Evolutionary conservation across 2,329 filamentous ascomycete species (phyloP), one percentile per base, ranked within the genome.

Genomic region (Calonectria pseudoturangicola): DNA sequence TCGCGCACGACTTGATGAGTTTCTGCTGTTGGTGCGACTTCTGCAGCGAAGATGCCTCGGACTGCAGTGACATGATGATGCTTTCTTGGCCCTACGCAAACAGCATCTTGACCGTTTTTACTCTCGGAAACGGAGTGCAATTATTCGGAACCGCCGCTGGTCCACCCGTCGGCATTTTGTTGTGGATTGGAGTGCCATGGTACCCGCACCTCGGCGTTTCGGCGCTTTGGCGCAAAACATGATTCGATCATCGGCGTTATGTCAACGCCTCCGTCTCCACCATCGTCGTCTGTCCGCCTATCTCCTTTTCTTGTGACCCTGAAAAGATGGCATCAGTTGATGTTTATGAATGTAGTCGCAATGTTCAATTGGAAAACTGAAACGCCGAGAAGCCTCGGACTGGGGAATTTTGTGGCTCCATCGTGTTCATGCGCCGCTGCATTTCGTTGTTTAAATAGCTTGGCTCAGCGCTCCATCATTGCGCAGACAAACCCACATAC

Each of bases 161-260:
- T 41, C 45, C 66, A 43, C 33, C 7, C 25, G 41, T 68, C 66
- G 66, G 54, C 33, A 25, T 51, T 50, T 63, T 51, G 54, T 43
- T n/a, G n/a, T 43, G 8, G 43, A 9, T 4, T 47, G 18, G n/a
- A 60, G 16, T 16, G 21, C 25, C 6, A 60, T 15, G 36, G 21
- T 36, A 18, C 28, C 66, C 66, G 62, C 54, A 28, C 4, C 27
- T 63, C 66, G 66, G 66, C 56, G 18, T 63, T 63, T 68, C 66
- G 66, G 66, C 27, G 33, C 5, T 68, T 45, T 63, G 33, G 48
- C n/a, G 12, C 18, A n/a, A 25, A 56, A 18, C 43, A 47, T 68
- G 66, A 68, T 68, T 63, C 27, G 66, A 39, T 25, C 30, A 9
- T 51, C 43, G 39, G 43, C 27, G 15, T 28, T 45, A 33, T 33